These are phyloP conservation scores for Daldinia vernicosa DNA, from an alignment of 495 filamentous ascomycete genomes.

Conservation along the genomic window DNA sequence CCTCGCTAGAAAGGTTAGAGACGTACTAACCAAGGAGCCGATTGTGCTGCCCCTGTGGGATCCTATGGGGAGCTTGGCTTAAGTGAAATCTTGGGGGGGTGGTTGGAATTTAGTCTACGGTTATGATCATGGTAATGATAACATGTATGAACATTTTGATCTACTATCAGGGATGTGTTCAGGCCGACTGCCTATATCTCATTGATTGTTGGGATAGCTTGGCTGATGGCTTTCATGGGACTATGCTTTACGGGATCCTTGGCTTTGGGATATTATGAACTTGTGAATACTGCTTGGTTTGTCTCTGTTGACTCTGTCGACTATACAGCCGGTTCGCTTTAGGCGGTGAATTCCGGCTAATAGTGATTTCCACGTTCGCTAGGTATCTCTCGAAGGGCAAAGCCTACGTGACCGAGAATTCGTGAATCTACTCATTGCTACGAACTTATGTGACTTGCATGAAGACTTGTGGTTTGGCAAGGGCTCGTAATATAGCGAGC, in stretches of 20 bases:
- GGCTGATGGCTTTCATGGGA: background rate
- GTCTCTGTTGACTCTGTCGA: background rate
- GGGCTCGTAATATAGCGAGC: background rate
- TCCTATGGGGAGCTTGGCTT: slow-evolving; percentile 87
- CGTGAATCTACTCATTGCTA: background rate
- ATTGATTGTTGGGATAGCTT: background rate
- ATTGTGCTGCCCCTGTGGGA: slow-evolving; percentile 83
- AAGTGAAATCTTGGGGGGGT: background rate
- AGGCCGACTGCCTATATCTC: background rate
- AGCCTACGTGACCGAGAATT: background rate
- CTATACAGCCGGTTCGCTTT: background rate
- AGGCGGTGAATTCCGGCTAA: background rate
- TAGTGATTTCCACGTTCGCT: background rate
- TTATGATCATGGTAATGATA: slow-evolving; percentile 5
- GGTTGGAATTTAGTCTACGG: background rate
- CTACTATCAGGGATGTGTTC: background rate
- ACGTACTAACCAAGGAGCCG: slow-evolving; percentile 73
- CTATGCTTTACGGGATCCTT: background rate
- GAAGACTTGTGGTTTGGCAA: background rate
- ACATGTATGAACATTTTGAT: slow-evolving; percentile 4
- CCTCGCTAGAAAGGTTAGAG: slow-evolving; percentile 69
- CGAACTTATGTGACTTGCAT: background rate
- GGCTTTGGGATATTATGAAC: background rate
- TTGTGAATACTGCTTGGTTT: background rate
- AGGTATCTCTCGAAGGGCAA: background rate